Conservation (phyloP, 2,329 filamentous ascomycete species). For the Amauroascus verrucosus region DNA sequence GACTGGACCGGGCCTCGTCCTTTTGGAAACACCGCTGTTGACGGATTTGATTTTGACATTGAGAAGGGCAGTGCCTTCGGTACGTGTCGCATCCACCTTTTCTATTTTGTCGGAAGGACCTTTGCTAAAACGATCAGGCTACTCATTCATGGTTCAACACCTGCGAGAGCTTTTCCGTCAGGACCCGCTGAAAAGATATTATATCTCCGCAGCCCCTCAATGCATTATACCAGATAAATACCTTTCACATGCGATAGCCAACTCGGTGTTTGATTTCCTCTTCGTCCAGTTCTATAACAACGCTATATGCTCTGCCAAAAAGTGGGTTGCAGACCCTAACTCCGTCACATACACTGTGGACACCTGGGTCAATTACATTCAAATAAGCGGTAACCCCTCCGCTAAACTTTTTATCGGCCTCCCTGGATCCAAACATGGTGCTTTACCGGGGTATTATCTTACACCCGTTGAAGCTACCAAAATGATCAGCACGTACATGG, state of each 20-base stretch:
- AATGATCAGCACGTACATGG: conserved; percentile 37
- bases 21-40: conserved; percentile 38
- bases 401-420: conserved; percentile 48
- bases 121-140: conserved; percentile 26
- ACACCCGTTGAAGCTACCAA: conserved; percentile 36
- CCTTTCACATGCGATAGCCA: conserved; percentile 37
- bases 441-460: conserved; percentile 37
- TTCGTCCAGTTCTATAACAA: conserved; percentile 51
- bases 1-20: conserved; percentile 37
- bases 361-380: conserved; percentile 36
- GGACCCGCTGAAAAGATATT: conserved; percentile 32
- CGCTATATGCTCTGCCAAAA: conserved; percentile 39
- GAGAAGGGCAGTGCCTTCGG: conserved; percentile 26
- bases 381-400: conserved; percentile 30
- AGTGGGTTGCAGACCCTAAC: conserved; percentile 28
- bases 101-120: not conserved
- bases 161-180: conserved; percentile 35
- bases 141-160: conserved; percentile 40
- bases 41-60: conserved; percentile 47
- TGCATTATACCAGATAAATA: conserved; percentile 41
- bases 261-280: conserved; percentile 43
- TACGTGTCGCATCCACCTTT: conserved; percentile 16
- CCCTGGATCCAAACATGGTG: conserved; percentile 27
- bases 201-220: conserved; percentile 46
- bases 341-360: conserved; percentile 38